Conservation (phyloP, 352 stramenopile species). For the Phytophthora aleatoria region DNA sequence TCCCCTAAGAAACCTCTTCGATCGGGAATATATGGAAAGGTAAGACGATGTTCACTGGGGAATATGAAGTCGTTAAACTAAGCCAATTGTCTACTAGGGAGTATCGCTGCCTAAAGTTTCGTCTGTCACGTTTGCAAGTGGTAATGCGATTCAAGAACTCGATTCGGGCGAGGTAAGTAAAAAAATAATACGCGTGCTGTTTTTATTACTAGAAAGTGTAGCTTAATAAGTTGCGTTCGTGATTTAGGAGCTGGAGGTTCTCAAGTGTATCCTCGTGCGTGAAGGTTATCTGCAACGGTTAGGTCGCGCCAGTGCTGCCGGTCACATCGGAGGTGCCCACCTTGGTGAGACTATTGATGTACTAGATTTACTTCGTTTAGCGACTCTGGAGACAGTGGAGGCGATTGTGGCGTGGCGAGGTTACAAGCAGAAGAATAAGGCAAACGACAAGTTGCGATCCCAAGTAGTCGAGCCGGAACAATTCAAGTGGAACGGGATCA, state of each 20-base stretch:
- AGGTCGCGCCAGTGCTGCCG: slow-evolving; percentile 41
- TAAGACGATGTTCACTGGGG: neutral
- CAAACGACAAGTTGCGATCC: slow-evolving; percentile 1
- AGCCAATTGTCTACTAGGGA: neutral
- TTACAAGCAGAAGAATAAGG: slow-evolving; percentile 32
- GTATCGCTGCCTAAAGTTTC: slow-evolving; percentile 47
- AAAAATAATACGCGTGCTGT: neutral
- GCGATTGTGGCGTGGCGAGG: slow-evolving; percentile 75
- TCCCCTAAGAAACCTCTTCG: slow-evolving; percentile 22
- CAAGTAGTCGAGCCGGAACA: slow-evolving; percentile 19
- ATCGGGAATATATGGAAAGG: slow-evolving; percentile 22
- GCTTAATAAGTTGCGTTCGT: neutral
- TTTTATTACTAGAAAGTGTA: neutral
- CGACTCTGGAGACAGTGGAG: slow-evolving; percentile 91
- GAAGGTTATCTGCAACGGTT: slow-evolving; percentile 90
- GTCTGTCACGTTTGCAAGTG: slow-evolving; percentile 39
- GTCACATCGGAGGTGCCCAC: slow-evolving; percentile 54
- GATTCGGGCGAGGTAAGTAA: slow-evolving; percentile 58
- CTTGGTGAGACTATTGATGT: slow-evolving; percentile 80
- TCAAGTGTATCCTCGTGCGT: slow-evolving; percentile 90
- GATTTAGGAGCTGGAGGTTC: slow-evolving; percentile 80
- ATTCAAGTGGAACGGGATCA: slow-evolving; percentile 91
- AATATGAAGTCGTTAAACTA: neutral
- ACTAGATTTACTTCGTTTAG: slow-evolving; percentile 84
- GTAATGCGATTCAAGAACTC: slow-evolving; percentile 28